Evolutionary conservation across 106 monocot species (phyloP), one percentile per base, ranked within the genome.

Genomic region (Acorus gramineus): DNA sequence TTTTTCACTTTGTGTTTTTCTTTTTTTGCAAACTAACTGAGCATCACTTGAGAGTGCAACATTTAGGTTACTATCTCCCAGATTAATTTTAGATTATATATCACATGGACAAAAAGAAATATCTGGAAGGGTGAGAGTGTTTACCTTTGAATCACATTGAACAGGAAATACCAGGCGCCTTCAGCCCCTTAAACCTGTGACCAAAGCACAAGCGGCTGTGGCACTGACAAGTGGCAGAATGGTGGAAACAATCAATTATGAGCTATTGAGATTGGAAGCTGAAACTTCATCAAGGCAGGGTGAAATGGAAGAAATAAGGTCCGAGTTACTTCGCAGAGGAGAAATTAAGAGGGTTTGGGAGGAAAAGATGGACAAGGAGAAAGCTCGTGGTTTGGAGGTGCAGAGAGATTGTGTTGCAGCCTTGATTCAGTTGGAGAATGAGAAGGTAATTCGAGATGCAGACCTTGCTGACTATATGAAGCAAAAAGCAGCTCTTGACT

Each of bases 121-220:
- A 28, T 28, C 28, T 28, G 28, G 28, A 28, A 28, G 28, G 28
- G 28, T 28, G 28, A 28, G 28, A 28, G 28, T 28, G 28, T 28
- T 0, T 0, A 28, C 28, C 28, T 28, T 28, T 28, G 28, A 28
- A 28, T 28, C 28, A 28, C 28, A 28, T 28, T 28, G 61, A 43
- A 54, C 68, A 96, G 95, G 95, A 67, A 96, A 96, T 60, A 87
- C 68, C 51, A 76, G 87, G 57, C 82, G 77, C 60, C 82, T 96
- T 62, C 86, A 91, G 57, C 87, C 85, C 12, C 49, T 74, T 14
- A 85, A 79, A 55, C 95, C 95, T 62, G 84, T 80, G 55, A 95
- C 87, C 46, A 95, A 80, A 78, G 95, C 86, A 10, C 95, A 95
- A 65, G 90, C 82, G 56, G 95, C 87, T 58, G 87, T 90, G 53